Conservation (phyloP, 2,329 filamentous ascomycete species). For the Zasmidium angulare region DNA sequence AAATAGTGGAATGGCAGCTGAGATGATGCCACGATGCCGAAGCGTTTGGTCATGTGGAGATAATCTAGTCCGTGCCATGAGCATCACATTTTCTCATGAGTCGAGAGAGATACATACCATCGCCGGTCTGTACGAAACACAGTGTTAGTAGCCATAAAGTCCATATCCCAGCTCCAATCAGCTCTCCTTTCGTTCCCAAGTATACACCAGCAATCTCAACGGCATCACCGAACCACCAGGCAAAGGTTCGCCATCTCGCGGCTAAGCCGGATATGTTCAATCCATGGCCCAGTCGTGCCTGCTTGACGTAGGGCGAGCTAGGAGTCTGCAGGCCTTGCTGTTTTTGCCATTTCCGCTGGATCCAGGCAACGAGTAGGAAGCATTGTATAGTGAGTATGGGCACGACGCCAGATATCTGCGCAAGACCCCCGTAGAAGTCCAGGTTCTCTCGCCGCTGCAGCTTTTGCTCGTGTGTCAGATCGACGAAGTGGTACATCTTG, state of each 20-base stretch:
- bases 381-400: constrained; percentile 46
- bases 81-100: not conserved
- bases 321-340: constrained; percentile 30
- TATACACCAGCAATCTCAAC: constrained; percentile 35
- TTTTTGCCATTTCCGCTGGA: constrained; percentile 15
- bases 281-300: constrained; percentile 19
- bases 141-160: constrained; percentile 54
- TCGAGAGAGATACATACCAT: constrained; percentile 46
- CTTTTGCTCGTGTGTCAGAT: constrained; percentile 51
- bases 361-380: constrained; percentile 38
- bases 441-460: constrained; percentile 53
- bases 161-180: constrained; percentile 51
- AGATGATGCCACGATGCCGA: constrained; percentile 59
- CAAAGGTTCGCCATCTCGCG: constrained; percentile 26
- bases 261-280: not conserved
- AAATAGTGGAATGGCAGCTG: constrained; percentile 62
- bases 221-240: constrained; percentile 36
- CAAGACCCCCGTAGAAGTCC: constrained; percentile 56
- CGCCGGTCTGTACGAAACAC: constrained; percentile 51
- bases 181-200: constrained; percentile 52
- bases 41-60: constrained; percentile 62
- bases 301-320: constrained; percentile 43
- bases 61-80: constrained; percentile 50
- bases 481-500: constrained; percentile 52
- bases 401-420: constrained; percentile 54